A percentile compares a stretch with the other conserved stretches of the same genome.
Evolutionary conservation across 2,329 filamentous ascomycete species (phyloP).

Genomic region (Penicillium psychrosexuale): DNA sequence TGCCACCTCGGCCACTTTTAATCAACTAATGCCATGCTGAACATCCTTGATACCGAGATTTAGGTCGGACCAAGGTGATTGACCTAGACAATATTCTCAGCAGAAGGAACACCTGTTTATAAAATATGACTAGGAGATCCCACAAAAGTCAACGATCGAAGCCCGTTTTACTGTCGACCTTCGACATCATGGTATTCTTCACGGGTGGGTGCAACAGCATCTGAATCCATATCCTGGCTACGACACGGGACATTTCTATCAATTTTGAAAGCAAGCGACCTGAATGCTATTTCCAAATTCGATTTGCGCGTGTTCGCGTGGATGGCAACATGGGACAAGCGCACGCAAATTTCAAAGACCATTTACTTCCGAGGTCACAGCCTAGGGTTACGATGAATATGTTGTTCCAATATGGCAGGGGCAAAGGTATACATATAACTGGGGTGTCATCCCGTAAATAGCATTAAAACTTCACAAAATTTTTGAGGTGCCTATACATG

Average conservation of each 20-base stretch:
- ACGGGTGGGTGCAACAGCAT: no score
- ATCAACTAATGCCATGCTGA: conserved; percentile 46
- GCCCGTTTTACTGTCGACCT: background rate
- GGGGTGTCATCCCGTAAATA: conserved; percentile 3
- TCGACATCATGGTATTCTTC: no score
- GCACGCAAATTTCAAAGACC: background rate
- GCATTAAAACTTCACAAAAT: conserved; percentile 20
- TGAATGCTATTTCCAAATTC: no score
- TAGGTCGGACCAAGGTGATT: conserved; percentile 48
- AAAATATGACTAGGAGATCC: background rate
- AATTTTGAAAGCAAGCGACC: no score
- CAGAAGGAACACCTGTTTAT: background rate
- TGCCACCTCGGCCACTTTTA: conserved; percentile 46
- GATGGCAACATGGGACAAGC: background rate
- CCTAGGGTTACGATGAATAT: background rate
- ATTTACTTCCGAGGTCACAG: background rate
- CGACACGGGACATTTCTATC: no score
- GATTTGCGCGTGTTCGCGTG: background rate
- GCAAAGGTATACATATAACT: conserved; percentile 2
- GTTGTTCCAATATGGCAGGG: background rate
- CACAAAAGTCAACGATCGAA: no score
- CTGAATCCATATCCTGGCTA: no score
- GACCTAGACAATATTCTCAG: background rate
- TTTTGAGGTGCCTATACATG: conserved; percentile 29
- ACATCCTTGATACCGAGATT: conserved; percentile 53